Conservation (phyloP, 2,329 filamentous ascomycete species). For the Teratosphaeria zuluensis region DNA sequence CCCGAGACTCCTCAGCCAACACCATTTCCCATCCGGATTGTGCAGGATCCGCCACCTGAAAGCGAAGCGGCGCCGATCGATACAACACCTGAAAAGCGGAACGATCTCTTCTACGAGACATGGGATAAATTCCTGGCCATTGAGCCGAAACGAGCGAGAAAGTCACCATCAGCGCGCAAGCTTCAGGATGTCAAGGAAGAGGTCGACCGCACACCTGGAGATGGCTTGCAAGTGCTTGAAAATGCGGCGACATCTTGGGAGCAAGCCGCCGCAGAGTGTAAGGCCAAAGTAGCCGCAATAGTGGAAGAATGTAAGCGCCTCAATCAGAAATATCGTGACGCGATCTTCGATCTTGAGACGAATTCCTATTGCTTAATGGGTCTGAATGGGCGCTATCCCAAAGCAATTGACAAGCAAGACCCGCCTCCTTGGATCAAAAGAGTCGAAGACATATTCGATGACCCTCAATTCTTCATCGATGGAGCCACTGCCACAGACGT, state of each 20-base stretch:
- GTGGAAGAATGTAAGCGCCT: conserved; percentile 58
- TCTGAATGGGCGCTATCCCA: conserved; percentile 11
- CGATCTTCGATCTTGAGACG: conserved; percentile 76
- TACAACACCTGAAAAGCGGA: conserved; percentile 6
- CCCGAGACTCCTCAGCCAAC: conserved; percentile 12
- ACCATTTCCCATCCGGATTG: conserved; percentile 20
- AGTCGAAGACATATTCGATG: conserved; percentile 26
- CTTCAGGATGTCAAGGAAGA: conserved; percentile 12
- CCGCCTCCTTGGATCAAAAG: conserved; percentile 23
- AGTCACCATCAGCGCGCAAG: conserved; percentile 11
- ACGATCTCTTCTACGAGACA: conserved; percentile 18
- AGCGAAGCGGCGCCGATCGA: conserved; percentile 2
- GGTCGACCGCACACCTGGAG: conserved; percentile 9
- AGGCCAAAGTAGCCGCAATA: conserved; percentile 49
- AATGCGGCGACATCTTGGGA: conserved; percentile 50
- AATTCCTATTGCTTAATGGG: conserved; percentile 37
- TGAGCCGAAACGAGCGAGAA: conserved; percentile 18
- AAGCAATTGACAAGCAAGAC: conserved; percentile 14
- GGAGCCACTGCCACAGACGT: conserved; percentile 69
- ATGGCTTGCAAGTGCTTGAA: conserved; percentile 15
- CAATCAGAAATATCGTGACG: conserved; percentile 78
- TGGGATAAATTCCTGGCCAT: conserved; percentile 24
- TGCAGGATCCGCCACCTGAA: conserved; percentile 5
- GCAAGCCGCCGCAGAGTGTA: conserved; percentile 60
- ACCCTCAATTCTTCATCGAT: conserved; percentile 55